Percentiles rank a stretch among this genome's conserved stretches.
Evolutionary conservation across 768 basidiomycete species (phyloP).

Genomic region (Naganishia vaughanmartiniae): DNA sequence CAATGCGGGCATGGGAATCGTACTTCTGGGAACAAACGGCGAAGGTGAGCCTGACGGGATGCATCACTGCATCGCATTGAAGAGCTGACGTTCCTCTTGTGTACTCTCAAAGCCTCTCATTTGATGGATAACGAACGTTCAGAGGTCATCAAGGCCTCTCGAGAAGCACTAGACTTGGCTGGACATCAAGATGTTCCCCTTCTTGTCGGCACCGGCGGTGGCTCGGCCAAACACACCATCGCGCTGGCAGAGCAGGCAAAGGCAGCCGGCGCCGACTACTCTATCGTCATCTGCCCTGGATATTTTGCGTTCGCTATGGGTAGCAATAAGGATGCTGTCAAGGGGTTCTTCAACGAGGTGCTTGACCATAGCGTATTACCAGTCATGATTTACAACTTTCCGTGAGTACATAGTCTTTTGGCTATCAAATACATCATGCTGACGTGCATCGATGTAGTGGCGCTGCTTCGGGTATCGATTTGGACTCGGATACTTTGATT

Average conservation of each 20-base stretch:
- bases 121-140: slow-evolving; percentile 47
- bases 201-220: slow-evolving; percentile 80
- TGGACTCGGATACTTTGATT: slow-evolving; percentile 74
- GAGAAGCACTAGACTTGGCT: slow-evolving; percentile 69
- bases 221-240: slow-evolving; percentile 72
- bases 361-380: slow-evolving; percentile 55
- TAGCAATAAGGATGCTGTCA: slow-evolving; percentile 47
- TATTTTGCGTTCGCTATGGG: slow-evolving; percentile 63
- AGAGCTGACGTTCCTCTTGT: not conserved
- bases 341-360: slow-evolving; percentile 57
- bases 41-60: slow-evolving; percentile 60
- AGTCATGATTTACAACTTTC: slow-evolving; percentile 82
- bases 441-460: slow-evolving; percentile 36
- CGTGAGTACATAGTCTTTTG: slow-evolving; percentile 53
- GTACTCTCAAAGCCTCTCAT: slow-evolving; percentile 43
- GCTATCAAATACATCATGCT: not conserved
- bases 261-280: slow-evolving; percentile 77
- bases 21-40: slow-evolving; percentile 45
- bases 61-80: no score
- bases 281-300: slow-evolving; percentile 59
- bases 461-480: slow-evolving; percentile 66
- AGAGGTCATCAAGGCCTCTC: slow-evolving; percentile 58
- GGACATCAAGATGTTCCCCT: slow-evolving; percentile 67
- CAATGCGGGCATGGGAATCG: slow-evolving; percentile 56
- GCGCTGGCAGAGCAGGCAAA: slow-evolving; percentile 69